Evolutionary conservation across 257 asterid genomes (phyloP), one percentile per base, ranked within the genome.

Genomic region (Jacaranda copaia): DNA sequence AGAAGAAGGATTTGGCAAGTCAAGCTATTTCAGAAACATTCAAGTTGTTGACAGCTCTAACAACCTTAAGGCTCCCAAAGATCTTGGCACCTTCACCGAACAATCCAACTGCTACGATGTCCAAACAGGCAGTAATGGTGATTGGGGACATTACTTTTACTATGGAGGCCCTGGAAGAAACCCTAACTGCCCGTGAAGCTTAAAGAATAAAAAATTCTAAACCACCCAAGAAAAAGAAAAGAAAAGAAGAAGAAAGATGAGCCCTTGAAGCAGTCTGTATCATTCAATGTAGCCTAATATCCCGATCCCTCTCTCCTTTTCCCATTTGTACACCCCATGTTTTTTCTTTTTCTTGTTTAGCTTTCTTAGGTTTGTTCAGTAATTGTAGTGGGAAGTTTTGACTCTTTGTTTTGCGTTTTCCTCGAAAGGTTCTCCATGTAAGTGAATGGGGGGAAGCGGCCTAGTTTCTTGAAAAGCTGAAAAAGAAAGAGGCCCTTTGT

Each of bases 151-250:
- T 70, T 85, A 84, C 87, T 92, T 92, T 78, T 92, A 90, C 82
- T 92, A 86, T 56, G 97, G 97, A 58, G 97, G 97, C 84, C 97
- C 96, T 66, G 97, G 97, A n/a, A 88, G 88, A 79, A 90, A 87
- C 75, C 85, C 91, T 3, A 90, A 87, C 68, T 92, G 97, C 87
- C 85, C 72, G 64, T 92, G 88, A 90, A 67, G 59, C 58, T 35
- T 25, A 66, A 19, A 76, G 7, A 25, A 25, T 55, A 15, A 8
- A 53, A 8, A 71, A 55, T 67, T 46, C 56, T 0, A n/a, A 25
- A 19, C 6, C 14, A 19, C 6, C 14, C 3, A 49, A 60, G n/a
- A 14, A 56, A 38, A 18, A 1, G 8, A 46, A 66, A 51, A 18
- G 12, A 66, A 36, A 2, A n/a, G 8, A 68, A 25, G 20, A 40